Conservation (phyloP, 164 flowering plant genomes). For the Vitis amurensis region DNA sequence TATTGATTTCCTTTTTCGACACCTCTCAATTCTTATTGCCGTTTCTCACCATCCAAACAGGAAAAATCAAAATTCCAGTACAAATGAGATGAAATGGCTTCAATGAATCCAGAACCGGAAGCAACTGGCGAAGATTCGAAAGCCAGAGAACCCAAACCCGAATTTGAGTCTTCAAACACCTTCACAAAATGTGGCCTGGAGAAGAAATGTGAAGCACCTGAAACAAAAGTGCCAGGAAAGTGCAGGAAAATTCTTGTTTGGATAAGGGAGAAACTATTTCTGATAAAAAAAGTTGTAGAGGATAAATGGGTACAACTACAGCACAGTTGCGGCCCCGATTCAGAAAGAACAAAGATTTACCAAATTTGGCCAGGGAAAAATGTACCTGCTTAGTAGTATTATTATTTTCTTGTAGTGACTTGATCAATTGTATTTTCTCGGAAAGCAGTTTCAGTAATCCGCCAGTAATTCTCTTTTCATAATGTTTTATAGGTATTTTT, state of each 20-base stretch:
- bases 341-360: conserved; percentile 26
- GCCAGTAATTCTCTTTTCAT: neutral
- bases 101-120: no score
- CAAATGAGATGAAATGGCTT: no score
- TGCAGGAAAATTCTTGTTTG: neutral
- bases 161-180: neutral
- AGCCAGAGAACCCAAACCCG: neutral
- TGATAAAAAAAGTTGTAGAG: conserved; percentile 7
- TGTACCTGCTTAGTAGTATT: conserved; percentile 13
- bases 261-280: neutral
- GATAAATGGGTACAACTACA: conserved; percentile 9
- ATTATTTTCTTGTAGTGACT: no score
- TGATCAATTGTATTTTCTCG: neutral
- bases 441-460: neutral
- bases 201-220: neutral
- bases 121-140: neutral
- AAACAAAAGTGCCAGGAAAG: neutral
- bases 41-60: no score
- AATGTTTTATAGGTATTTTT: conserved; percentile 42
- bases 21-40: no score
- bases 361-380: conserved; percentile 59
- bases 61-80: no score
- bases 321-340: conserved; percentile 3
- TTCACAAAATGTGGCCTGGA: neutral
- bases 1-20: no score